These are phyloP conservation scores for Eucalyptus sp. DNA, from an alignment of 345 rosid species.

Conservation along the genomic window DNA sequence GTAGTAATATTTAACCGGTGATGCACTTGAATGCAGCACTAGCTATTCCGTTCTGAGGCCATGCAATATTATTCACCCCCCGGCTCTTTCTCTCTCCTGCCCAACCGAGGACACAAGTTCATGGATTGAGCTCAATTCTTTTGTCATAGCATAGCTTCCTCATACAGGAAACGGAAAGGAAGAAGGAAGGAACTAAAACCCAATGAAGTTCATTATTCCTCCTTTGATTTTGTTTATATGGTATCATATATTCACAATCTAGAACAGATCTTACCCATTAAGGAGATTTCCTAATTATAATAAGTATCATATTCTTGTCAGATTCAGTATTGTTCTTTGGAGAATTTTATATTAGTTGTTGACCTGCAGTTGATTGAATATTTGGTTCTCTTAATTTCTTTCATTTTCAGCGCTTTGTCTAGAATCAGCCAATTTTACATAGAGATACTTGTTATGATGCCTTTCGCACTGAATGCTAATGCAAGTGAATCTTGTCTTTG, in stretches of 20 bases:
- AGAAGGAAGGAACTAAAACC: not conserved
- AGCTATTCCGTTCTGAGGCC: not conserved
- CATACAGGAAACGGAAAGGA: not conserved
- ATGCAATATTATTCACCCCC: not conserved
- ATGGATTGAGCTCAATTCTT: not conserved
- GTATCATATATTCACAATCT: not conserved
- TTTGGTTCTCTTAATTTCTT: not conserved
- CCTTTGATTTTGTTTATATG: not conserved
- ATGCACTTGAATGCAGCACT: not conserved
- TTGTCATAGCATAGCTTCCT: not conserved
- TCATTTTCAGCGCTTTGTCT: not conserved
- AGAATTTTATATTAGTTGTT: not conserved
- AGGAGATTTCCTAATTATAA: not conserved
- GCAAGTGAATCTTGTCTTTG: conserved; percentile 13
- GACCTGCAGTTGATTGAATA: not conserved
- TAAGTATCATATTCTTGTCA: not conserved
- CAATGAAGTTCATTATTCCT: not conserved
- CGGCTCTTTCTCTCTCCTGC: not conserved
- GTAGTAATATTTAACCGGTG: not conserved
- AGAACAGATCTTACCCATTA: not conserved
- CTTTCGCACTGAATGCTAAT: conserved; percentile 2
- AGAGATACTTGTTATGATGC: not conserved
- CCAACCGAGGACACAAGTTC: not conserved
- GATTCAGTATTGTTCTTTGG: not conserved
- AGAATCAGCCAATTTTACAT: not conserved